Evolutionary conservation across 768 basidiomycete genomes (phyloP).

Genomic region (Hericium alpestre): DNA sequence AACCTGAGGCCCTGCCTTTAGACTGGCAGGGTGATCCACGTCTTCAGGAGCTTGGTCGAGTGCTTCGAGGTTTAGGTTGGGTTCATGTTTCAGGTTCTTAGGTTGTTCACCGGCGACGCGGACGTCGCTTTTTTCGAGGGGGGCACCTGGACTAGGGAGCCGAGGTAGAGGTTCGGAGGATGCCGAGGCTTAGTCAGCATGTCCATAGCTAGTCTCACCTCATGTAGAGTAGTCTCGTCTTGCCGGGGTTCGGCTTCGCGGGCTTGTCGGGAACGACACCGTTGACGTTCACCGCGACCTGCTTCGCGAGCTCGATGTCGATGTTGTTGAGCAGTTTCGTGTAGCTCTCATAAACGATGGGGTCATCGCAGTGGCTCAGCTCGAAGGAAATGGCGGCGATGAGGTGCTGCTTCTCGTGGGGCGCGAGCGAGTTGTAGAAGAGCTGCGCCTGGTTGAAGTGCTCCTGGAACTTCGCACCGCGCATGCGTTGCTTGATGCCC

Average conservation of each 20-base stretch:
- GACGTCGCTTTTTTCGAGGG: too few relatives aligned
- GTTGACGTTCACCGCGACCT: conserved; percentile 57
- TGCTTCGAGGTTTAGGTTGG: too few relatives aligned
- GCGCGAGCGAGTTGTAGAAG: conserved; percentile 73
- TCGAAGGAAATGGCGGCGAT: conserved; percentile 68
- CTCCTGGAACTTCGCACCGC: conserved; percentile 69
- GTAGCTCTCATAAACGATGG: conserved; percentile 55
- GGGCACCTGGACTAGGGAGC: too few relatives aligned
- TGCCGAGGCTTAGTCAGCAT: too few relatives aligned
- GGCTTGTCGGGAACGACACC: conserved; percentile 44
- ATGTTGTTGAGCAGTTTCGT: conserved; percentile 61
- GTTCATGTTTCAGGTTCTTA: too few relatives aligned
- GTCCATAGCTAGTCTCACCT: too few relatives aligned
- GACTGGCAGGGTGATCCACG: too few relatives aligned
- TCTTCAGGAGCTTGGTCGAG: too few relatives aligned
- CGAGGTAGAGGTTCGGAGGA: too few relatives aligned
- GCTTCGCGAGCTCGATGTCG: conserved; percentile 59
- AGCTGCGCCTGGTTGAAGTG: conserved; percentile 67
- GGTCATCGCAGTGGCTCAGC: conserved; percentile 74
- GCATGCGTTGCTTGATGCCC: conserved; percentile 48
- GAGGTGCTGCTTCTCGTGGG: conserved; percentile 64
- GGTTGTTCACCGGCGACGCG: too few relatives aligned
- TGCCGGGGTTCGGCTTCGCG: conserved; percentile 44
- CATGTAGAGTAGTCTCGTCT: too few relatives aligned
- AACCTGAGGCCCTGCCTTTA: too few relatives aligned